Evolutionary conservation across 1,284 basidiomycete species (phyloP).

Genomic region (Leccinum griseonigrum): DNA sequence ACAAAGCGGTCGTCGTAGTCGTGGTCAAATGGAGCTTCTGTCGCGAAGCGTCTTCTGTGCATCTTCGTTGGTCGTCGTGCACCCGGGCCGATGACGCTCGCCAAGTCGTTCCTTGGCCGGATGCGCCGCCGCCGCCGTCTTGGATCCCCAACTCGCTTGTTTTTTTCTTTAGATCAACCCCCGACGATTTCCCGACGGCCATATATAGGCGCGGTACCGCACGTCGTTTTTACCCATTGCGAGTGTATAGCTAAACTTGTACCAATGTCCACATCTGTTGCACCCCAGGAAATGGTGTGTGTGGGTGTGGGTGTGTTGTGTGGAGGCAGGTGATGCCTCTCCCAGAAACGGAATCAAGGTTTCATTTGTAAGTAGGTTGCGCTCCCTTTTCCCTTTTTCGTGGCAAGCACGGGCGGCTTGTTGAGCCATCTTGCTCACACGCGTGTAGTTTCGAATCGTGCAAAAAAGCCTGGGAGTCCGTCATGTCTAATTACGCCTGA

Average conservation of each 20-base stretch:
- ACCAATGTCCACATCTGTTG: background rate
- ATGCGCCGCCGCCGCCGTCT: background rate
- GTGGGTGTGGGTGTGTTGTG: background rate
- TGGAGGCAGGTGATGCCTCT: background rate
- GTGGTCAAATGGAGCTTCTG: background rate
- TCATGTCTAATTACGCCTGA: constrained; percentile 16
- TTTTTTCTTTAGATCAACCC: constrained; percentile 1
- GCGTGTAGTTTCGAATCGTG: constrained; percentile 5
- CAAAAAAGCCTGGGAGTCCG: constrained; percentile 22
- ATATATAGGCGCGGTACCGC: constrained; percentile 18
- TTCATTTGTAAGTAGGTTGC: constrained; percentile 11
- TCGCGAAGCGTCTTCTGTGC: background rate
- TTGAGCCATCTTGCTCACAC: constrained; percentile 23
- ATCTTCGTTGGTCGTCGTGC: background rate
- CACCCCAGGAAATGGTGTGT: background rate
- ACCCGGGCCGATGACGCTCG: background rate
- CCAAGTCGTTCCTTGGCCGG: background rate
- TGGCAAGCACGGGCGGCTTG: background rate
- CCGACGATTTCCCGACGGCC: background rate
- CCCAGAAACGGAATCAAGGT: constrained; percentile 20
- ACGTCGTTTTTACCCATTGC: background rate
- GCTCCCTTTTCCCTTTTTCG: constrained; percentile 4
- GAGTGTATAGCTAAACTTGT: constrained; percentile 9
- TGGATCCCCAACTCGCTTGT: background rate
- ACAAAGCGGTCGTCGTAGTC: background rate